phyloP scores from a whole-genome alignment of 805 yeast species.

The Wickerhamiella australiensis region DNA sequence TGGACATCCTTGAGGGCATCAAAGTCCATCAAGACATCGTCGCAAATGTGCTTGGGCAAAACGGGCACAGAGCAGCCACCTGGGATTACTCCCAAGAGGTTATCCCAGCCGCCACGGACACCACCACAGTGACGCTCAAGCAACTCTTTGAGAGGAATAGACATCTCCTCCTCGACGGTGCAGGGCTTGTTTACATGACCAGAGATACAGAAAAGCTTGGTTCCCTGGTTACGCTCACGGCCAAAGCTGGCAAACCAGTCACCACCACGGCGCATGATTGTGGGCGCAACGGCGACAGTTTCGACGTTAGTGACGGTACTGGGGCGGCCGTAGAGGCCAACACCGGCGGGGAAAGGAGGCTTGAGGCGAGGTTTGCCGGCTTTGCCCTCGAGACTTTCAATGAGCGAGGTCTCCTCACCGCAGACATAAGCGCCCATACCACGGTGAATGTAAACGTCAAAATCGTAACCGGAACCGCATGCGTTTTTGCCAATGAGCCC shows the following conservation, averaged over 20 bases:
- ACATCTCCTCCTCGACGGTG: conserved; percentile 90
- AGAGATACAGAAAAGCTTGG: conserved; percentile 73
- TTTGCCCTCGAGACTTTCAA: conserved; percentile 82
- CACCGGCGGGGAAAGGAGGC: conserved; percentile 94
- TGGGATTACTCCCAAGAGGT: conserved; percentile 74
- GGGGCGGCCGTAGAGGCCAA: conserved; percentile 83
- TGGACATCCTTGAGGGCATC: conserved; percentile 78
- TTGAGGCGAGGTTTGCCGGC: conserved; percentile 89
- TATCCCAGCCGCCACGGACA: conserved; percentile 86
- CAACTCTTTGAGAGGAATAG: conserved; percentile 70
- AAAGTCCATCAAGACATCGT: conserved; percentile 68
- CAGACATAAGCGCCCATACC: conserved; percentile 92
- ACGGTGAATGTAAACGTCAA: conserved; percentile 74
- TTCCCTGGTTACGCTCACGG: conserved; percentile 73
- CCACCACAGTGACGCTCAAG: conserved; percentile 88
- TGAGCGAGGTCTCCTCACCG: conserved; percentile 85
- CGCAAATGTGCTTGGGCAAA: conserved; percentile 55
- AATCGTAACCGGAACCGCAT: conserved; percentile 76
- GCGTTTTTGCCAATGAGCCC: conserved; percentile 76
- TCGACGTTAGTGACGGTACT: conserved; percentile 85
- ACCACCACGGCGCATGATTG: conserved; percentile 79
- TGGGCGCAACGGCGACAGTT: conserved; percentile 82
- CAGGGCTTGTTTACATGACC: conserved; percentile 90
- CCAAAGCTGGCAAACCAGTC: conserved; percentile 79
- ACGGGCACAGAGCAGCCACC: conserved; percentile 86